These are phyloP conservation scores for Funneliformis caledonium DNA, from an alignment of 371 early-diverging fungal species.

Conservation along the genomic window DNA sequence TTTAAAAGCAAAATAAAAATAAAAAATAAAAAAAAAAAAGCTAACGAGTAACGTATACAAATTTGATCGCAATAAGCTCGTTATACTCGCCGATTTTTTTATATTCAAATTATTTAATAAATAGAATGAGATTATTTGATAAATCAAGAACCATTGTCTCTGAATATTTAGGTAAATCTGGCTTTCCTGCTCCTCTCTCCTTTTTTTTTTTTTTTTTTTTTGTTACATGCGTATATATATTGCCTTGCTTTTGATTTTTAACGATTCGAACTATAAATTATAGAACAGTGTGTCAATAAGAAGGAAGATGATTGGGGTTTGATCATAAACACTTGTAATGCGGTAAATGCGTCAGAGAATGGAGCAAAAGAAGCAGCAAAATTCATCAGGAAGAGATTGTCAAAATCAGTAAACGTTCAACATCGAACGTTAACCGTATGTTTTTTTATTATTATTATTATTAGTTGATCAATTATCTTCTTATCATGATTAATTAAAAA, in stretches of 20 bases:
- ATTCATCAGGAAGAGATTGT: constrained; percentile 23
- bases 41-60: neutral
- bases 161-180: constrained; percentile 3
- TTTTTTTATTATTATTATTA: neutral
- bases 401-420: neutral
- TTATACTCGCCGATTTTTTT: too few relatives aligned
- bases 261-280: neutral
- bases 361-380: constrained; percentile 35
- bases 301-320: constrained; percentile 30
- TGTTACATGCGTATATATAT: neutral
- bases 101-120: neutral
- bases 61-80: too few relatives aligned
- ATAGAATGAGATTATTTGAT: constrained; percentile 11
- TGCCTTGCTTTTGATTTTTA: neutral
- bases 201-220: neutral
- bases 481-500: neutral
- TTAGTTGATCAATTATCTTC: neutral
- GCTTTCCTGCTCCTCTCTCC: neutral
- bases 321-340: constrained; percentile 5
- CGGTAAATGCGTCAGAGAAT: constrained; percentile 12
- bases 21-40: neutral
- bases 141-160: neutral
- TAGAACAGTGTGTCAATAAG: constrained; percentile 24
- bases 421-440: constrained; percentile 17
- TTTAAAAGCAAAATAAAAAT: neutral